Evolutionary conservation across 164 flowering plant species (phyloP).

Genomic region (Warburgia ugandensis): DNA sequence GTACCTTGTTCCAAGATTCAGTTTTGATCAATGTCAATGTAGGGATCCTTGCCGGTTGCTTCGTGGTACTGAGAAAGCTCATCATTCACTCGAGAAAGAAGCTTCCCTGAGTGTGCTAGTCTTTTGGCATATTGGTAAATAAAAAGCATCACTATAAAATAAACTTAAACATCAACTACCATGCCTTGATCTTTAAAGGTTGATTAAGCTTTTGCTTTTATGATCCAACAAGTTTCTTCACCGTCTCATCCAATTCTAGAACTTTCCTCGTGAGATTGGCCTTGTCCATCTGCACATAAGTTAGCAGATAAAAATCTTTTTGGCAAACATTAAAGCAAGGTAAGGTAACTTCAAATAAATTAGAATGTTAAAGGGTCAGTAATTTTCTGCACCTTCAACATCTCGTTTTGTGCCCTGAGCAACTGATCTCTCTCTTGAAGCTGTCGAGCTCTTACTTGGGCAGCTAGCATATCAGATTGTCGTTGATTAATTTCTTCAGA

Average conservation of each 20-base stretch:
- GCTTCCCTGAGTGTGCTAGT: conserved; percentile 40
- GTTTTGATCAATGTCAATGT: conserved; percentile 12
- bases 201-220: conserved; percentile 28
- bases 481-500: conserved; percentile 34
- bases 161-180: conserved; percentile 3
- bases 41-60: conserved; percentile 19
- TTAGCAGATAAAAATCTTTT: background rate
- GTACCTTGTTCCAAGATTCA: no score
- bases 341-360: background rate
- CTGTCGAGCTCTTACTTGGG: conserved; percentile 45
- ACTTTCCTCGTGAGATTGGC: conserved; percentile 43
- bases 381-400: conserved; percentile 54
- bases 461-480: conserved; percentile 36
- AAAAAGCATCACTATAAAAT: conserved; percentile 7
- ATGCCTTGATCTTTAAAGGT: conserved; percentile 28
- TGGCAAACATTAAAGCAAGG: background rate
- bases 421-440: conserved; percentile 59
- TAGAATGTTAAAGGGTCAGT: background rate
- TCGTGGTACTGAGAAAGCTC: conserved; percentile 40
- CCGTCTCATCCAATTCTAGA: conserved; percentile 59
- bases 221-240: conserved; percentile 33
- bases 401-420: conserved; percentile 66
- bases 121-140: conserved; percentile 31
- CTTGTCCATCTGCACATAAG: conserved; percentile 48
- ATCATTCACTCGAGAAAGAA: conserved; percentile 40